phyloP scores from a whole-genome alignment of 495 filamentous ascomycete species.

The Podospora pseudopauciseta region DNA sequence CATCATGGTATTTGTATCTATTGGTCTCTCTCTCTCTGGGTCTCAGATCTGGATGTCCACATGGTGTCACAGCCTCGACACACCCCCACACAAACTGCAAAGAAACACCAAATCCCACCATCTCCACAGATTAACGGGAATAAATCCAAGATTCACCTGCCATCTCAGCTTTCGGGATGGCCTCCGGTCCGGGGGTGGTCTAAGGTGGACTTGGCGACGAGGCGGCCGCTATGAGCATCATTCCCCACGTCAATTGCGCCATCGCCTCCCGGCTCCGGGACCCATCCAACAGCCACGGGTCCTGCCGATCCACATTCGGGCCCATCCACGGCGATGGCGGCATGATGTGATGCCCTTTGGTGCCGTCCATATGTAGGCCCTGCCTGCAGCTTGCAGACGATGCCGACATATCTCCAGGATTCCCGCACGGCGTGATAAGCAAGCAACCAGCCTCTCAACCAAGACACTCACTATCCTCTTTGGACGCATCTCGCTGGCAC shows the following conservation, averaged over 20 bases:
- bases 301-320: constrained; percentile 1
- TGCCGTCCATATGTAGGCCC: not conserved
- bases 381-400: not conserved
- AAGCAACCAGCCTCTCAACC: not conserved
- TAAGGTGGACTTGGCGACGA: not conserved
- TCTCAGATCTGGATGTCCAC: not conserved
- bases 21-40: constrained; percentile 4
- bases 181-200: constrained; percentile 8
- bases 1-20: constrained; percentile 19
- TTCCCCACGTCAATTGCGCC: constrained; percentile 26
- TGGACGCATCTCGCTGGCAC: not conserved
- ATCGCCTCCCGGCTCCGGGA: constrained; percentile 15
- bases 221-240: constrained; percentile 13
- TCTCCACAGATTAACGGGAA: constrained; percentile 5
- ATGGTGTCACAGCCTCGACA: not conserved
- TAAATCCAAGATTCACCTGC: constrained; percentile 1
- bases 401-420: not conserved
- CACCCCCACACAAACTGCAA: constrained; percentile 14
- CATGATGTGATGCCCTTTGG: not conserved
- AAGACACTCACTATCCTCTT: not conserved
- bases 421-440: not conserved
- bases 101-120: constrained; percentile 1
- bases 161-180: not conserved
- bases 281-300: not conserved
- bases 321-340: not conserved